These are phyloP conservation scores for Trifolium dubium DNA, from an alignment of 306 rosid species.

Conservation along the genomic window DNA sequence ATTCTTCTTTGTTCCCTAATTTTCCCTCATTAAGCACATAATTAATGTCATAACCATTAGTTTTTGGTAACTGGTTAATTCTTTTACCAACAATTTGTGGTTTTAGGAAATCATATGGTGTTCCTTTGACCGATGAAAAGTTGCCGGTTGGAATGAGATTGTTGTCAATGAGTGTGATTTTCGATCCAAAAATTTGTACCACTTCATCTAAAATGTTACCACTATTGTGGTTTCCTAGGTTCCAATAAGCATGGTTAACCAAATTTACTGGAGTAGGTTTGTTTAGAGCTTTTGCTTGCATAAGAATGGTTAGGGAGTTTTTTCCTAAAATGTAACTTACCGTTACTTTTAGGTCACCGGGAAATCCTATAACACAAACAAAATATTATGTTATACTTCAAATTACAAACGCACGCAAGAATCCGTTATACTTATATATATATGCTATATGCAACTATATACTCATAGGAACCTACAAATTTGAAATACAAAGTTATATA, in stretches of 20 bases:
- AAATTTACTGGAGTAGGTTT: slow-evolving; percentile 77
- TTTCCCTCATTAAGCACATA: slow-evolving; percentile 54
- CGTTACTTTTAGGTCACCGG: slow-evolving; percentile 65
- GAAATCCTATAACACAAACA: slow-evolving; percentile 59
- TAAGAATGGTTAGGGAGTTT: slow-evolving; percentile 47
- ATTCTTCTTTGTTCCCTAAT: slow-evolving; percentile 1
- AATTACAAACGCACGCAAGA: not conserved
- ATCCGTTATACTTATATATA: too few species aligned
- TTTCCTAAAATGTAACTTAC: slow-evolving; percentile 55
- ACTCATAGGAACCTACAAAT: too few species aligned
- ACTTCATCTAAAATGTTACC: slow-evolving; percentile 59
- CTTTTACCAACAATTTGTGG: slow-evolving; percentile 57
- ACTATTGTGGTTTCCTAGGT: slow-evolving; percentile 68
- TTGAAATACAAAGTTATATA: too few species aligned
- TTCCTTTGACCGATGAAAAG: slow-evolving; percentile 37
- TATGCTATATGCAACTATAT: too few species aligned
- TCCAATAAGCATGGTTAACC: slow-evolving; percentile 75
- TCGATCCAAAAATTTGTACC: slow-evolving; percentile 61
- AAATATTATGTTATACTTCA: not conserved
- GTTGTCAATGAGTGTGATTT: slow-evolving; percentile 57
- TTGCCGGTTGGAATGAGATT: slow-evolving; percentile 68
- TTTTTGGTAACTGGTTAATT: slow-evolving; percentile 49
- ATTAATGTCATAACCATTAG: slow-evolving; percentile 68
- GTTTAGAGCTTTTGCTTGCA: slow-evolving; percentile 70
- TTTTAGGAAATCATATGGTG: slow-evolving; percentile 59